phyloP scores from a whole-genome alignment of 2,329 filamentous ascomycete species.

The Phoma herbarum region DNA sequence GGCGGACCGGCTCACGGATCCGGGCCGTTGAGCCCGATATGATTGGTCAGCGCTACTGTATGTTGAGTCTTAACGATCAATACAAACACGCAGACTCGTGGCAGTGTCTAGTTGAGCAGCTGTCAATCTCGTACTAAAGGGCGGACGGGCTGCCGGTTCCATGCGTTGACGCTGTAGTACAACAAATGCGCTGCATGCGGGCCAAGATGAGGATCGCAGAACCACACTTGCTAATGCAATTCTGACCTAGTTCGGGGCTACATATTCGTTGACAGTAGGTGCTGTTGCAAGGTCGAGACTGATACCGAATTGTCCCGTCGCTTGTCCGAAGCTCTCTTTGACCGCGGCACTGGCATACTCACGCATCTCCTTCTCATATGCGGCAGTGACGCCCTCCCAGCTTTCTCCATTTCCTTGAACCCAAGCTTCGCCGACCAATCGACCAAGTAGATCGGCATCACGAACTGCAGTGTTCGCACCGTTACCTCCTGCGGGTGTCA shows the following conservation, averaged over 20 bases:
- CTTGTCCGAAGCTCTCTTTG: conserved; percentile 59
- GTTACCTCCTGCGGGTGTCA: conserved; percentile 58
- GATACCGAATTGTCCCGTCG: conserved; percentile 25
- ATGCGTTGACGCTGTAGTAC: neutral
- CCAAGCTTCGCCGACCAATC: conserved; percentile 43
- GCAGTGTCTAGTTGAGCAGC: neutral
- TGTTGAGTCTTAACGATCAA: neutral
- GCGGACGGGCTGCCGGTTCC: neutral
- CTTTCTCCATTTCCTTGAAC: conserved; percentile 31
- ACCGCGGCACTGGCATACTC: conserved; percentile 55
- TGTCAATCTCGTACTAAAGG: neutral
- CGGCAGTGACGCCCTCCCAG: conserved; percentile 47
- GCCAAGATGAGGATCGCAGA: neutral
- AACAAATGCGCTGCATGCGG: no score
- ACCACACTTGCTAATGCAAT: neutral
- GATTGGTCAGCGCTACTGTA: neutral
- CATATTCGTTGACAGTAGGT: conserved; percentile 29
- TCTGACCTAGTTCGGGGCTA: conserved; percentile 26
- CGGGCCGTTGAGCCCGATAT: neutral
- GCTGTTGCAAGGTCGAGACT: conserved; percentile 31
- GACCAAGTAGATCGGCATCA: conserved; percentile 55
- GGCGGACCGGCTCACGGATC: neutral
- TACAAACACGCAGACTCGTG: neutral
- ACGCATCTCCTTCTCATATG: conserved; percentile 51
- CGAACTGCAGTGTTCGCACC: conserved; percentile 58